Evolutionary conservation across 1,139 yeast genomes (phyloP).

Genomic region (Suhomyces panamericanus): DNA sequence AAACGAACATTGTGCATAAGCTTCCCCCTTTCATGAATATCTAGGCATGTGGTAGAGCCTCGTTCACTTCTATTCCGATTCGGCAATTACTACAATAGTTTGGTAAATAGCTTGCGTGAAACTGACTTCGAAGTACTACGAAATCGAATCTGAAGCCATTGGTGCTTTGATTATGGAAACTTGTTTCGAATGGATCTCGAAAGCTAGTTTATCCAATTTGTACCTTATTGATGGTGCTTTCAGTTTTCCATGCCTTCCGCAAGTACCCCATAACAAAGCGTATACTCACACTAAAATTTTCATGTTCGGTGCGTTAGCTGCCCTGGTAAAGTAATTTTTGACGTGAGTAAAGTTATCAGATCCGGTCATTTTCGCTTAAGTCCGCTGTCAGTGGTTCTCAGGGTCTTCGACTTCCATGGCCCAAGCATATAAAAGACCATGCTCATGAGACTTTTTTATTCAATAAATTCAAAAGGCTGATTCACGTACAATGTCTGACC

Average conservation of each 20-base stretch:
- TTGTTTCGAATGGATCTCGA: too few relatives aligned
- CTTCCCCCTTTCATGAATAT: not conserved
- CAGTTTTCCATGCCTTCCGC: too few relatives aligned
- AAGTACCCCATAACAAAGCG: too few relatives aligned
- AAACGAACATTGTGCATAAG: not conserved
- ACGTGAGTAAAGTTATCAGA: not conserved
- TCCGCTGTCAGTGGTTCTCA: not conserved
- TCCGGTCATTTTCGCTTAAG: not conserved
- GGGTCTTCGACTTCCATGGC: not conserved
- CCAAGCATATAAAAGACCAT: not conserved
- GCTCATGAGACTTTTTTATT: too few relatives aligned
- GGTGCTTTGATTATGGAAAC: too few relatives aligned
- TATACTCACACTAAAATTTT: too few relatives aligned
- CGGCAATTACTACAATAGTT: not conserved
- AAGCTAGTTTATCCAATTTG: too few relatives aligned
- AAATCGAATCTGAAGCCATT: too few relatives aligned
- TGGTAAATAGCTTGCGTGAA: not conserved
- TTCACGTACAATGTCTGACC: not conserved
- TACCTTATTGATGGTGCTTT: too few relatives aligned
- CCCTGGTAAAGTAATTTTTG: not conserved
- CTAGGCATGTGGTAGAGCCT: not conserved
- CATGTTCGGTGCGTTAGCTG: not conserved
- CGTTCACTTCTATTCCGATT: not conserved
- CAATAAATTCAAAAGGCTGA: not conserved
- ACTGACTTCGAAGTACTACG: too few relatives aligned